Evolutionary conservation across 768 basidiomycete species (phyloP), one percentile per base, ranked within the genome.

Genomic region (Kwoniella sp.): DNA sequence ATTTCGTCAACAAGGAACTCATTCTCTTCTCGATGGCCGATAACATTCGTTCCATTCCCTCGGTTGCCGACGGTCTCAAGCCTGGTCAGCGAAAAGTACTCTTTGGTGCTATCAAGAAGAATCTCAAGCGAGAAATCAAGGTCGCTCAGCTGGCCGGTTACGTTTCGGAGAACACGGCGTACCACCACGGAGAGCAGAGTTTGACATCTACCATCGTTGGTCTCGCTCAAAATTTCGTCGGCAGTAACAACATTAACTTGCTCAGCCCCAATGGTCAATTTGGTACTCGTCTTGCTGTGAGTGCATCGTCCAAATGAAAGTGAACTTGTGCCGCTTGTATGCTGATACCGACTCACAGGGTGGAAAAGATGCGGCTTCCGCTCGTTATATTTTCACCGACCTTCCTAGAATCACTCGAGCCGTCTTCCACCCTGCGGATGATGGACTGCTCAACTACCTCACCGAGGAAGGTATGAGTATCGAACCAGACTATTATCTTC

Each of bases 1-100:
- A 99, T 74, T 99, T 99, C 79, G 95, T 99, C 83, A 97, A 99
- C 84, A 92, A 88, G 81, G 96, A 99, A 77, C 83, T 99, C 52
- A 97, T 99, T 65, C 85, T 97, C 28, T 99, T 97, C 85, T 99
- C 96, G 1, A 97, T 98, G 92, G 96, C 96, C 3, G 96, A 99
- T 77, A 98, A 98, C 75, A 86, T 96, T 69, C 93, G 96, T 61
- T 99, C 96, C 3, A 98, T 99, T 70, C 96, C 96, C 1, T 96
- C 90, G 0, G 86, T 92, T 17, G 87, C 88, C 13, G 96, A 98
- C 78, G 96, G 96, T 51, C 83, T 99, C 63, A 99, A 99, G 81
- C 95, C 96, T 45, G 94, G 93, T 79, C 96, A 99, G 76, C 85
- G 96, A 41, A 99, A 99, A 79, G 92, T 99, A 50, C 86, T 98